These are phyloP conservation scores for Aspergillus spinulosporus DNA, from an alignment of 2,329 filamentous ascomycete genomes.

Conservation along the genomic window DNA sequence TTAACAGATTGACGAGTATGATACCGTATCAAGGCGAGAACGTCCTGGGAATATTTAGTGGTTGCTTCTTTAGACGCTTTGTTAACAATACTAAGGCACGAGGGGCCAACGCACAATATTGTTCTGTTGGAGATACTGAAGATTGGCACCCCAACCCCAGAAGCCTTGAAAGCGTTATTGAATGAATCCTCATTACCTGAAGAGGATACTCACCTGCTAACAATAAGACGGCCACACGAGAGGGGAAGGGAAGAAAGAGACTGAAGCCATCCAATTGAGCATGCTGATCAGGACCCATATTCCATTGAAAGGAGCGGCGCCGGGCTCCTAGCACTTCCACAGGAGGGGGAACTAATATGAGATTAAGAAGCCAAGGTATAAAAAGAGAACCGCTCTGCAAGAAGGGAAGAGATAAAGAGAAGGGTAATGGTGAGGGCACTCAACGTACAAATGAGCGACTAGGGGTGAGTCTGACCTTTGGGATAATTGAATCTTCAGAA, in stretches of 20 bases:
- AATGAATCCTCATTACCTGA: background rate
- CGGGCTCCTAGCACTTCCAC: slow-evolving; percentile 17
- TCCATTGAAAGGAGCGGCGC: slow-evolving; percentile 34
- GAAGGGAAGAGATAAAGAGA: slow-evolving; percentile 13
- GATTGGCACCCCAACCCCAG: slow-evolving; percentile 92
- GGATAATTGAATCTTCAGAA: slow-evolving; percentile 14
- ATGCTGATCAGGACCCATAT: slow-evolving; percentile 45
- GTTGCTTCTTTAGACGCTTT: background rate
- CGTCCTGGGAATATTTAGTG: slow-evolving; percentile 57
- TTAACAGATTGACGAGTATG: slow-evolving; percentile 69
- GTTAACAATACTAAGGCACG: background rate
- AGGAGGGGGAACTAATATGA: slow-evolving; percentile 15
- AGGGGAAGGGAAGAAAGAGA: slow-evolving; percentile 82
- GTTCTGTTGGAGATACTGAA: slow-evolving; percentile 76
- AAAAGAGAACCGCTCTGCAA: background rate
- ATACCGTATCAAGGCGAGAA: slow-evolving; percentile 83
- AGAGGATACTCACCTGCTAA: slow-evolving; percentile 65
- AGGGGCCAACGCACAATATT: slow-evolving; percentile 63
- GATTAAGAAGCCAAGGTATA: slow-evolving; percentile 4
- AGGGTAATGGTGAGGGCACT: background rate
- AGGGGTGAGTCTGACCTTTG: slow-evolving; percentile 30
- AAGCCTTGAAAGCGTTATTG: slow-evolving; percentile 55
- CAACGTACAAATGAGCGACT: slow-evolving; percentile 36
- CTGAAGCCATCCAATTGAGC: slow-evolving; percentile 75
- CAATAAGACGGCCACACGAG: slow-evolving; percentile 80